Conservation (phyloP, 2,329 filamentous ascomycete species). For the Cladosporium sp. region DNA sequence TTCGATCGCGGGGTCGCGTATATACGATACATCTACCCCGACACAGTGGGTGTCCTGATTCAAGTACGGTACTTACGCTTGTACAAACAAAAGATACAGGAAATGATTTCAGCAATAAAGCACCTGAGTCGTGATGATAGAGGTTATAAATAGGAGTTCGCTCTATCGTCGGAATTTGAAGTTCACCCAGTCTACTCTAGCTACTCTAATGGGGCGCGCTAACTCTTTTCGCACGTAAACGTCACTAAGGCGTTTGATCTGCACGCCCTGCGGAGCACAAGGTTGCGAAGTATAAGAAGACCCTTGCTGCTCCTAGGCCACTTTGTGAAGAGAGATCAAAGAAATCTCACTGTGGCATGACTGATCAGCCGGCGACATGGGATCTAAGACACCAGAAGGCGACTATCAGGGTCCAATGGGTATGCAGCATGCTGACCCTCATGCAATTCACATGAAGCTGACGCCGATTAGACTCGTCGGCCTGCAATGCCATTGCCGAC, state of each 20-base stretch:
- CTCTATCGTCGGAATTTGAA: no score
- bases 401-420: slow-evolving; percentile 58
- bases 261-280: slow-evolving; percentile 1
- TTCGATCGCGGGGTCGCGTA: no score
- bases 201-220: not conserved
- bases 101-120: no score
- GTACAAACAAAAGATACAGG: no score
- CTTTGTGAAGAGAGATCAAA: not conserved
- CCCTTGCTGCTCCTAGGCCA: not conserved
- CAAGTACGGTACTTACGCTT: no score
- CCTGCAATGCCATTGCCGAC: slow-evolving; percentile 23
- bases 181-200: no score
- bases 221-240: not conserved
- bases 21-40: no score
- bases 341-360: not conserved
- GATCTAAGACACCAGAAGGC: slow-evolving; percentile 58
- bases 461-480: slow-evolving; percentile 25
- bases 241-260: not conserved
- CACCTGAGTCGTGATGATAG: no score
- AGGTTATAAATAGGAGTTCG: no score
- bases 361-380: not conserved
- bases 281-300: not conserved
- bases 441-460: not conserved
- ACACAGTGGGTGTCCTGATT: no score
- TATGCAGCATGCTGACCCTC: not conserved